Percentiles rank a stretch among this genome's conserved stretches.
phyloP scores from a whole-genome alignment of 306 rosid genomes.

The Delonix regia region DNA sequence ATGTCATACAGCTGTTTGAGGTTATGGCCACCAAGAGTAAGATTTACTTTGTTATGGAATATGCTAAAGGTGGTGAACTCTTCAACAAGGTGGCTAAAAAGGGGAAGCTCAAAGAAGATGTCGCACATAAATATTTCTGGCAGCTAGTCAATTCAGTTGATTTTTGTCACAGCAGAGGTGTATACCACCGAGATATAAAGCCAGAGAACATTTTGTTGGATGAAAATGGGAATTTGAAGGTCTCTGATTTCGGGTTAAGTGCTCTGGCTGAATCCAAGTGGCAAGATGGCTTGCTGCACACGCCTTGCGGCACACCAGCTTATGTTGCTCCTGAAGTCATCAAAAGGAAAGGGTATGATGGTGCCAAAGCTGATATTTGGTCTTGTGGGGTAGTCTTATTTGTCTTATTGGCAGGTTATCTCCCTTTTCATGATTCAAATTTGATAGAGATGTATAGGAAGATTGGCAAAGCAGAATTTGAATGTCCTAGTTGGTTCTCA shows the following conservation, averaged over 20 bases:
- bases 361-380: conserved; percentile 93
- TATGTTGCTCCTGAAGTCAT: conserved; percentile 95
- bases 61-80: conserved; percentile 92
- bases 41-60: conserved; percentile 86
- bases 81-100: conserved; percentile 68
- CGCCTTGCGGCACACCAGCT: conserved; percentile 95
- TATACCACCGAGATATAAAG: conserved; percentile 88
- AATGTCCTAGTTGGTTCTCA: conserved; percentile 74
- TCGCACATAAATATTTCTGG: conserved; percentile 69
- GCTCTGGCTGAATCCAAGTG: conserved; percentile 65
- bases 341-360: conserved; percentile 81
- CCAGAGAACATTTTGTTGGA: conserved; percentile 89
- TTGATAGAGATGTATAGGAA: conserved; percentile 87
- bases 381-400: conserved; percentile 89
- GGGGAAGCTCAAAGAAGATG: conserved; percentile 78
- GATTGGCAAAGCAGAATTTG: conserved; percentile 69
- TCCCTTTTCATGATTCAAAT: conserved; percentile 84
- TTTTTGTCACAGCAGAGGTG: conserved; percentile 89
- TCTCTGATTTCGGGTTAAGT: conserved; percentile 92
- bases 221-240: conserved; percentile 76
- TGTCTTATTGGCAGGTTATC: conserved; percentile 87
- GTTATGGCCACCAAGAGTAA: conserved; percentile 90
- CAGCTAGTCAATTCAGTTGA: conserved; percentile 84
- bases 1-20: conserved; percentile 74
- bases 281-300: conserved; percentile 74